Percentiles rank a stretch among this genome's conserved stretches.
These are phyloP conservation scores for Tremellales sp. DNA, from an alignment of 1,284 basidiomycete species.

Conservation along the genomic window DNA sequence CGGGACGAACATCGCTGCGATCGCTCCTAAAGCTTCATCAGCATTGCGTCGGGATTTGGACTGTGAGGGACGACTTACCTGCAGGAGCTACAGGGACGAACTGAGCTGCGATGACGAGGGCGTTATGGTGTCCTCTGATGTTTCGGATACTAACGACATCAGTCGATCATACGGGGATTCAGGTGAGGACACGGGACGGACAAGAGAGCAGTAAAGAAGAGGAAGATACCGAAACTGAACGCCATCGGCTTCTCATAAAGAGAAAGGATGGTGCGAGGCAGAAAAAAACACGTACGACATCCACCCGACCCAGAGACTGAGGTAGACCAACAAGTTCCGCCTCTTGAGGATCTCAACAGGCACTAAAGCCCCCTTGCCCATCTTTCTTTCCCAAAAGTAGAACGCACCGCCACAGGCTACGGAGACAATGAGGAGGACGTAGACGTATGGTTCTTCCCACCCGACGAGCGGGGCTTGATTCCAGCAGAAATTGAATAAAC, in stretches of 20 bases:
- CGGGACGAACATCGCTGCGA: conserved; percentile 22
- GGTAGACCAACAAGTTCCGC: conserved; percentile 22
- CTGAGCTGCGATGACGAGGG: conserved; percentile 21
- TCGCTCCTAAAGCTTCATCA: conserved; percentile 11
- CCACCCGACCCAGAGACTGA: conserved; percentile 31
- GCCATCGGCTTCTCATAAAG: not conserved
- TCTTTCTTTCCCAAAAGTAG: conserved; percentile 20
- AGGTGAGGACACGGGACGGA: too few relatives aligned
- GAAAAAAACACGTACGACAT: conserved; percentile 29
- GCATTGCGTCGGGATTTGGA: not conserved
- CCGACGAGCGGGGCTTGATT: conserved; percentile 32
- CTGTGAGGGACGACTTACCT: conserved; percentile 6
- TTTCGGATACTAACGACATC: conserved; percentile 23
- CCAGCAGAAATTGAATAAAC: conserved; percentile 34
- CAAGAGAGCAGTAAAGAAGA: too few relatives aligned
- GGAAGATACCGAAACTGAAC: not conserved
- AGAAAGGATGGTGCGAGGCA: conserved; percentile 5
- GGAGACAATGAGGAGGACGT: conserved; percentile 23
- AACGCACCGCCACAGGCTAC: conserved; percentile 17
- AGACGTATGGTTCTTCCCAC: conserved; percentile 27
- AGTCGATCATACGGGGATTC: not conserved
- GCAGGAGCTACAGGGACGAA: conserved; percentile 15
- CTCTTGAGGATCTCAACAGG: conserved; percentile 20
- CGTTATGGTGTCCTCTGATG: conserved; percentile 16
- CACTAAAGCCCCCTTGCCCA: conserved; percentile 23